phyloP scores from a whole-genome alignment of 73 alveolate species.

The Paramecium primaurelia region DNA sequence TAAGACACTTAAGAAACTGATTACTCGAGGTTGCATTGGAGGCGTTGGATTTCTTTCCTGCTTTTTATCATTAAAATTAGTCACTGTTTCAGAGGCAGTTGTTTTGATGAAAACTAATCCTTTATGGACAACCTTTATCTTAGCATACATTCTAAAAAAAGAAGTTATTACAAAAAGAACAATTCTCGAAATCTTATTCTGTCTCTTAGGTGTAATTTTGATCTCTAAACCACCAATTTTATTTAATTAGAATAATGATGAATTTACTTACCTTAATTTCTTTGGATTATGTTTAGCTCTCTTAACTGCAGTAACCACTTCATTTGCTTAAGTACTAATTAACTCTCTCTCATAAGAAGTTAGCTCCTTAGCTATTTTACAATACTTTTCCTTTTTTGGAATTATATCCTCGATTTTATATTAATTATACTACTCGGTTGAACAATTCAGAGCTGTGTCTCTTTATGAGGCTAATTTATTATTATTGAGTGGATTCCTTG shows the following conservation, averaged over 20 bases:
- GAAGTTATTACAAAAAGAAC: background rate
- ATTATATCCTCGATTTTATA: background rate
- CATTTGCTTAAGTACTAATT: background rate
- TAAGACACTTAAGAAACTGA: background rate
- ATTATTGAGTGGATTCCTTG: background rate
- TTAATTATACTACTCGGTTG: background rate
- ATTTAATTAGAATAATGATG: background rate
- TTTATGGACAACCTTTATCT: conserved; percentile 15
- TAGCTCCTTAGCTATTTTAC: background rate
- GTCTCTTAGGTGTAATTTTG: background rate
- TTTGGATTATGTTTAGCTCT: conserved; percentile 7
- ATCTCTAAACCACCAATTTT: background rate
- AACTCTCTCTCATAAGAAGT: background rate
- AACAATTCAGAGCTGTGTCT: background rate
- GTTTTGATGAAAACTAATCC: conserved; percentile 14
- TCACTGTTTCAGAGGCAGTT: conserved; percentile 6
- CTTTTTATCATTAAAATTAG: background rate
- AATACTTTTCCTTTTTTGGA: conserved; percentile 11
- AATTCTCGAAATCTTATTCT: background rate
- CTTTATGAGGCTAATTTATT: background rate
- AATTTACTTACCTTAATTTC: background rate
- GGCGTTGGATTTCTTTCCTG: background rate
- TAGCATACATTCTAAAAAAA: background rate
- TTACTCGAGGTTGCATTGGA: background rate
- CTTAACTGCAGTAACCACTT: background rate